Conservation (phyloP, 768 basidiomycete species). For the Amanita rubescens region DNA sequence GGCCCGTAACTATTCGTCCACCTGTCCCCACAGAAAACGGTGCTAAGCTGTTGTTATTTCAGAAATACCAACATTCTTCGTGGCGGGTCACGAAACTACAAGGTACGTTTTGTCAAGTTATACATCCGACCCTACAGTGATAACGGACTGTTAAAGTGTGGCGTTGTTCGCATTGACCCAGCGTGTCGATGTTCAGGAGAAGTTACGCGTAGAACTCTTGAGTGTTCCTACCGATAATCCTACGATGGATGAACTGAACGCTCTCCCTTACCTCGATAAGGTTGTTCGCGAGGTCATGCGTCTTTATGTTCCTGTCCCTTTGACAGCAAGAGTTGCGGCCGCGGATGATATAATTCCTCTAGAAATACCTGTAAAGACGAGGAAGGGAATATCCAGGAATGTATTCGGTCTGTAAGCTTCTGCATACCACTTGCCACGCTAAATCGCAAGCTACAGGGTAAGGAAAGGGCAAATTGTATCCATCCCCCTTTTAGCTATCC, state of each 20-base stretch:
- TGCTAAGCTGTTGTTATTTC: not conserved
- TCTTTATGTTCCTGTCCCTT: constrained; percentile 43
- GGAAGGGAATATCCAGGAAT: constrained; percentile 32
- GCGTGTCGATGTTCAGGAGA: constrained; percentile 39
- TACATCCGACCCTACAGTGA: no score
- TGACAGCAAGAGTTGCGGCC: constrained; percentile 34
- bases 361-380: constrained; percentile 35
- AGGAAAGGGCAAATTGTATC: constrained; percentile 38
- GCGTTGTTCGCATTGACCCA: constrained; percentile 48
- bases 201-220: constrained; percentile 52
- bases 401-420: constrained; percentile 27
- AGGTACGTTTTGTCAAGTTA: constrained; percentile 21
- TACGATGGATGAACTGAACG: constrained; percentile 60
- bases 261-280: constrained; percentile 61
- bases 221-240: constrained; percentile 47
- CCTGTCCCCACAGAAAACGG: not conserved
- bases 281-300: constrained; percentile 57
- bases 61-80: constrained; percentile 58
- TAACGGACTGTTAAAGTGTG: constrained; percentile 28
- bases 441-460: constrained; percentile 15
- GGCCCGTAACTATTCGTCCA: constrained; percentile 30
- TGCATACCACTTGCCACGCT: no score
- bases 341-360: constrained; percentile 50
- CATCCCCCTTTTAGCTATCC: constrained; percentile 46
- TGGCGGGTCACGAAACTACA: constrained; percentile 56